phyloP scores from a whole-genome alignment of 2,329 filamentous ascomycete species.

The Aspergillus ustus region DNA sequence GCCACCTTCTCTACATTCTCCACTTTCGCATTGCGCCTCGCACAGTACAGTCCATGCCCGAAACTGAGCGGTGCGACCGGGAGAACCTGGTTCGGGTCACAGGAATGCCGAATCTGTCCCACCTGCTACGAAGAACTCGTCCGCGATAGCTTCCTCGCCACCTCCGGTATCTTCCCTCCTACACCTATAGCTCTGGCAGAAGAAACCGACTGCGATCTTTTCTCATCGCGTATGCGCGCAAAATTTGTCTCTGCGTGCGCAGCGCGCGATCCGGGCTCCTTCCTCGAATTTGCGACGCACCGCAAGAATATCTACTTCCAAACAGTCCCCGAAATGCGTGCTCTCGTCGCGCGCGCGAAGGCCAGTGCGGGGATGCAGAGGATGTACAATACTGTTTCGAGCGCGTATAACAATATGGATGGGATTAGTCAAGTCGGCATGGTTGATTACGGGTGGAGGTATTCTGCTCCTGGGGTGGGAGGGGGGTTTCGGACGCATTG shows the following conservation, averaged over 20 bases:
- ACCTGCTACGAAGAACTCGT: neutral
- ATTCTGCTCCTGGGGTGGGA: neutral
- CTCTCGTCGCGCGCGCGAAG: neutral
- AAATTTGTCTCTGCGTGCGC: neutral
- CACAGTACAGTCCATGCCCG: too few species aligned
- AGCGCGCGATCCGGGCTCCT: neutral
- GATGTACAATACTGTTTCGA: neutral
- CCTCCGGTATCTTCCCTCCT: neutral
- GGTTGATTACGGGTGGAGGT: neutral
- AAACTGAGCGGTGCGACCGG: neutral
- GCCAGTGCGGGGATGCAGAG: neutral
- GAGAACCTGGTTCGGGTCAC: neutral
- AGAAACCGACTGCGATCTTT: neutral
- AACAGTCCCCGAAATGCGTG: neutral
- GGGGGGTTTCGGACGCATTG: neutral
- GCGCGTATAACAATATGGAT: neutral
- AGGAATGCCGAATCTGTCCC: neutral
- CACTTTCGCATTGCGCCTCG: too few species aligned
- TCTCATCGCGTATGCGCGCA: neutral
- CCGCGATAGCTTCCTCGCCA: neutral
- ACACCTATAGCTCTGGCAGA: neutral
- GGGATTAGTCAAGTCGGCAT: neutral
- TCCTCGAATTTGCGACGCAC: neutral
- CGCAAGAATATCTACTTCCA: neutral
- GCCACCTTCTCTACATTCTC: neutral